Evolutionary conservation across 2,329 filamentous ascomycete genomes (phyloP), one percentile per base, ranked within the genome.

Genomic region (Penicillium sp.): DNA sequence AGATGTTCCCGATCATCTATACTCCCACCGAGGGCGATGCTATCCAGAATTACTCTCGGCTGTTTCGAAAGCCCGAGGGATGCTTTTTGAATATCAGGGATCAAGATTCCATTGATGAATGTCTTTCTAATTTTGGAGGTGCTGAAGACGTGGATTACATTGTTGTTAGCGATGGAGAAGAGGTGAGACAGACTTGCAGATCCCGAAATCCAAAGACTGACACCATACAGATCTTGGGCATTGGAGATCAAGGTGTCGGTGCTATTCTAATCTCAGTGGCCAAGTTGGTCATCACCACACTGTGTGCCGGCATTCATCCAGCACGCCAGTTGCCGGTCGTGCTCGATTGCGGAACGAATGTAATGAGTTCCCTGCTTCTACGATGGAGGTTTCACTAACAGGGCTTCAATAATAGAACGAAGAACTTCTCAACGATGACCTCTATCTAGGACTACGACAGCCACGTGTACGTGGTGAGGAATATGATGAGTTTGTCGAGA

Each of bases 1-100:
- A 95, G 66, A 94, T 95, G 88, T 92, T 95, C 65, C 85, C 86
- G 38, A 77, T 95, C n/a, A 89, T 95, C 26, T 96, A 95, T 66
- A 95, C 91, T 0, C 91, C 91, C 0, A 95, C 91, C 0, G 90
- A 95, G 72, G 90, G 89, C 8, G 89, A 95, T 38, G 91, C 91
- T 0, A 95, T 95, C 46, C 84, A 89, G 60, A 88, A 92, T 58
- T 95, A 89, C 66, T 94, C 89, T 0, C 76, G 85, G 0, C 70
- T 94, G 0, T 95, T 95, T 65, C 77, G 91, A 10, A 79, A 83
- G 16, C 89, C 90, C 0, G 87, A 93, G 60, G 91, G 91, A 0
- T 90, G 89, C 62, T 95, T 90, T 59, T 71, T 95, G 46, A 90
- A 88, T 62, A 87, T 95, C 44, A 77, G 84, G 16, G 83, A 91